These are phyloP conservation scores for Mycena albidolilacea DNA, from an alignment of 768 basidiomycete genomes.

Conservation along the genomic window DNA sequence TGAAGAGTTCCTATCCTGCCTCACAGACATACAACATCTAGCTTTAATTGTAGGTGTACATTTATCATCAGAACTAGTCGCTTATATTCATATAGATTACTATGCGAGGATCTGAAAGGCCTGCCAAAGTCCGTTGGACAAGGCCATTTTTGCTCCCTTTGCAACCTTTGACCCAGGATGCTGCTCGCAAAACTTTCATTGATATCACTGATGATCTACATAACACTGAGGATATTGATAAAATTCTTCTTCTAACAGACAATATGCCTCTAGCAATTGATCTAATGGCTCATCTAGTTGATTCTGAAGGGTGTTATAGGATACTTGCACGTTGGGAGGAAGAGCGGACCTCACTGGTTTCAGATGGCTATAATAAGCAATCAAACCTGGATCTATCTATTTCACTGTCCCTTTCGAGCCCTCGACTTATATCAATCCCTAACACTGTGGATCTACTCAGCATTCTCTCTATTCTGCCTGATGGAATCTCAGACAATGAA, in stretches of 20 bases:
- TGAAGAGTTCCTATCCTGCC: slow-evolving; percentile 9
- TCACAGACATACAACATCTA: neutral
- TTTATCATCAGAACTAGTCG: neutral
- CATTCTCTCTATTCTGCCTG: neutral
- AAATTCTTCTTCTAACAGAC: too few relatives aligned
- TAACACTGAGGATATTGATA: too few relatives aligned
- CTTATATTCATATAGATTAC: slow-evolving; percentile 2
- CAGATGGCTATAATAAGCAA: neutral
- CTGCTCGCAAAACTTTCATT: neutral
- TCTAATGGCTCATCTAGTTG: too few relatives aligned
- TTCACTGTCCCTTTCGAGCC: neutral
- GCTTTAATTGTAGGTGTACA: slow-evolving; percentile 5
- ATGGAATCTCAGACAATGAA: slow-evolving; percentile 11
- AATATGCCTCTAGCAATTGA: too few relatives aligned
- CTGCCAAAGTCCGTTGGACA: neutral
- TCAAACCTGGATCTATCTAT: slow-evolving; percentile 17
- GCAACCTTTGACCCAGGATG: neutral
- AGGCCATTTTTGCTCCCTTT: slow-evolving; percentile 1
- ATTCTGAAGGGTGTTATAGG: neutral
- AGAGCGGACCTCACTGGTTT: neutral
- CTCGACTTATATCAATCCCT: neutral
- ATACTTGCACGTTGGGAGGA: neutral
- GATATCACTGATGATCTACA: slow-evolving; percentile 18
- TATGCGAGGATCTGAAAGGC: slow-evolving; percentile 15
- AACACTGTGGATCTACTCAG: neutral